Evolutionary conservation across 352 stramenopile species (phyloP), one percentile per base, ranked within the genome.

Genomic region (Plasmopara muralis): DNA sequence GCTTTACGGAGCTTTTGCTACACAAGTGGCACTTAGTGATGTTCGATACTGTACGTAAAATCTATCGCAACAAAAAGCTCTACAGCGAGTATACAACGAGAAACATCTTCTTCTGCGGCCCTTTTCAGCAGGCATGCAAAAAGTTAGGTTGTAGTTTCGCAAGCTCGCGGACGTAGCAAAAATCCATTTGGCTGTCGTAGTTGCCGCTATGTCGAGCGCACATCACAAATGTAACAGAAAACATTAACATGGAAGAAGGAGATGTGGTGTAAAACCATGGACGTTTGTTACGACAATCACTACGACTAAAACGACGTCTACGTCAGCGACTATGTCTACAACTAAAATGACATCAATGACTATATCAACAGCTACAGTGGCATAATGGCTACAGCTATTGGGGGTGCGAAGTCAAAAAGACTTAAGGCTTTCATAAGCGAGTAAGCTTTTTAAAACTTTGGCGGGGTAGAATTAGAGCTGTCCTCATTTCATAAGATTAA

Each of bases 61-160:
- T 51, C 15, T 60, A 59, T 14, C 35, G 37, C 2, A 51, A 57
- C 42, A 52, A 57, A 12, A 16, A 37, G 16, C 43, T 51, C 25
- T 57, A 51, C 28, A 51, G 47, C 35, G 28, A 40, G 20, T 25
- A 25, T 25, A 25, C 20, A 25, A 25, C 20, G 20, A 5, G 14
- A 15, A 6, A 9, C 35, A 14, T 44, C 50, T 4, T 45, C 50
- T 34, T 43, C 31, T 1, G 31, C 31, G 31, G 31, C 7, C 1
- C 10, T 35, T 5, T 1, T 25, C 20, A 25, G 20, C 20, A 25
- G 20, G 20, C 20, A 35, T 35, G 31, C 5, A 2, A 12, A 5
- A 35, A 2, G 5, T 35, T 35, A 35, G 5, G 31, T 35, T 35
- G 31, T 12, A 35, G 0, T 12, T 35, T 35, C 31, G 31, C 31